Evolutionary conservation across 2,329 filamentous ascomycete species (phyloP).

Genomic region (Fusarium bulbicola): DNA sequence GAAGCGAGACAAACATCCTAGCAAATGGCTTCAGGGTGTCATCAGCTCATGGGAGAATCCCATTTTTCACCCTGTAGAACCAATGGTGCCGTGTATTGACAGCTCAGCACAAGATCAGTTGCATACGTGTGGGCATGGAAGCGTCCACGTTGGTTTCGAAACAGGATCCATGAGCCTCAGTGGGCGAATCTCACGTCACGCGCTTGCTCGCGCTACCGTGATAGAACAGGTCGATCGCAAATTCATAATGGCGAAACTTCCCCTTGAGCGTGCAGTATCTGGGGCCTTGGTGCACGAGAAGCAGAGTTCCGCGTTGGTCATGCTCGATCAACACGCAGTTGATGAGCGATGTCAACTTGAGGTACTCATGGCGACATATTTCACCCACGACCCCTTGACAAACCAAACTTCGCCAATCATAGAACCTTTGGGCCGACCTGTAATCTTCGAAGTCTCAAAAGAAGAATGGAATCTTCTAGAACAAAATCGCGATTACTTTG

Average conservation of each 20-base stretch:
- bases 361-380: conserved; percentile 67
- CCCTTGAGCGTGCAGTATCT: conserved; percentile 27
- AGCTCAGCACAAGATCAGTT: neutral
- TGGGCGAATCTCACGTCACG: conserved; percentile 68
- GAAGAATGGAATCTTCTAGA: conserved; percentile 69
- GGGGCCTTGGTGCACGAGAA: neutral
- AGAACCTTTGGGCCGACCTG: conserved; percentile 57
- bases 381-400: conserved; percentile 38
- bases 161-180: conserved; percentile 43
- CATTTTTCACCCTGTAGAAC: conserved; percentile 67
- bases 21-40: conserved; percentile 68
- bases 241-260: conserved; percentile 79
- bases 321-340: conserved; percentile 94
- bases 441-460: conserved; percentile 71
- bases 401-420: conserved; percentile 39
- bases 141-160: conserved; percentile 43
- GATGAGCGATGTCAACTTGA: conserved; percentile 90
- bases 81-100: conserved; percentile 54
- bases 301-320: conserved; percentile 66
- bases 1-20: conserved; percentile 29
- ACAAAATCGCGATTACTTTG: conserved; percentile 65
- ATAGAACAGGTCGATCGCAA: conserved; percentile 89
- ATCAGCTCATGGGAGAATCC: conserved; percentile 79
- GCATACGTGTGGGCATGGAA: conserved; percentile 1
- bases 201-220: conserved; percentile 68